Evolutionary conservation across 306 rosid species (phyloP).

Genomic region (Prinsepia uniflora): DNA sequence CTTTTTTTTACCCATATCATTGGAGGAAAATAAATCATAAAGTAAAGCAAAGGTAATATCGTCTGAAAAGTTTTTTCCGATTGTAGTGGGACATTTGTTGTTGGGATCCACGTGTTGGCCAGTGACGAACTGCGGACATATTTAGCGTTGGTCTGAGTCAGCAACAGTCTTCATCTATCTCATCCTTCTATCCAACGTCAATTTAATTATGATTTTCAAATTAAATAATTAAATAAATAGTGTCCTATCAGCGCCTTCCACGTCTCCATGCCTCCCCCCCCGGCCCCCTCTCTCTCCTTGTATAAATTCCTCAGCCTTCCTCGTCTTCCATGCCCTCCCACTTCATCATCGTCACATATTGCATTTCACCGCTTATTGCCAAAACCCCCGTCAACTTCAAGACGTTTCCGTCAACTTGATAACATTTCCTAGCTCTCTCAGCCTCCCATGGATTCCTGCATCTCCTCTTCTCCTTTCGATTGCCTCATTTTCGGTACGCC

Average conservation of each 20-base stretch:
- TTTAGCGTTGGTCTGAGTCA: slow-evolving; percentile 2
- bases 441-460: slow-evolving; percentile 18
- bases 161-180: background rate
- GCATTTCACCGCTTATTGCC: background rate
- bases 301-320: background rate
- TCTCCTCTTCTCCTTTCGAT: slow-evolving; percentile 23
- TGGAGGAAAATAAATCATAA: background rate
- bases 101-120: background rate
- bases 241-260: background rate
- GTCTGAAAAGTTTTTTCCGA: background rate
- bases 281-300: background rate
- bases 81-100: background rate
- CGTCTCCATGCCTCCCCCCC: background rate
- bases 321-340: background rate
- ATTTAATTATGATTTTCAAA: background rate
- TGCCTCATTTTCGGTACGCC: slow-evolving; percentile 18
- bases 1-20: too few relatives aligned
- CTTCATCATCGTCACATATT: background rate
- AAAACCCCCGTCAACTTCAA: background rate
- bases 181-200: slow-evolving; percentile 11
- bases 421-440: background rate
- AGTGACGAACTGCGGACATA: background rate
- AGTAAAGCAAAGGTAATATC: background rate
- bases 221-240: background rate
- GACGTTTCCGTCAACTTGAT: background rate